A percentile compares a stretch with the other conserved stretches of the same genome.
phyloP scores from a whole-genome alignment of 257 asterid species.

The Solanum rostratum region DNA sequence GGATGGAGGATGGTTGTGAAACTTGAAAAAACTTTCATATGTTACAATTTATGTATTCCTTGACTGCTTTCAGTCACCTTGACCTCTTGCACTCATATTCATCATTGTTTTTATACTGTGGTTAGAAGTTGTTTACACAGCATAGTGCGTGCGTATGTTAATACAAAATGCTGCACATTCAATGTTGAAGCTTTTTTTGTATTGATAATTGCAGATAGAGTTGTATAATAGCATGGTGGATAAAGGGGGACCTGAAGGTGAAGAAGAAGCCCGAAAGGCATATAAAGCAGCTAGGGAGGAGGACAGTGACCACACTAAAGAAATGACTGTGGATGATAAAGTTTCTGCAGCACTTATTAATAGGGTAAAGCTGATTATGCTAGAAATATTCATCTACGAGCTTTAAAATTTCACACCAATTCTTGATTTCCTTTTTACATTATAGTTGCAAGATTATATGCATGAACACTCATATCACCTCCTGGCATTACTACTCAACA shows the following conservation, averaged over 20 bases:
- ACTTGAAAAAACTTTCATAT: not conserved
- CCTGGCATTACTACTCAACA: constrained; percentile 20
- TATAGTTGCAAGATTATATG: not conserved
- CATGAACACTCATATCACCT: constrained; percentile 1
- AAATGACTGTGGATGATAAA: constrained; percentile 53
- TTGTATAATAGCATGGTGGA: constrained; percentile 79
- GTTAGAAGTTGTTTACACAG: not conserved
- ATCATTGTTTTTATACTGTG: not conserved
- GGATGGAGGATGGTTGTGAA: not conserved
- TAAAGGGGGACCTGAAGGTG: constrained; percentile 67
- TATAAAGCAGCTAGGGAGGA: constrained; percentile 85
- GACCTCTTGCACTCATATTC: not conserved
- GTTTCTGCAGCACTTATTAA: constrained; percentile 86
- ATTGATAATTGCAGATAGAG: constrained; percentile 52
- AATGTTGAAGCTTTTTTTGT: not conserved
- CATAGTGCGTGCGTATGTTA: not conserved
- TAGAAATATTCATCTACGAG: not conserved
- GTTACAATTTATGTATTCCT: not conserved
- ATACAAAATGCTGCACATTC: not conserved
- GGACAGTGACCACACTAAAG: constrained; percentile 52
- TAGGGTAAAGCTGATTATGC: constrained; percentile 40
- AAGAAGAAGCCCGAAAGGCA: constrained; percentile 69
- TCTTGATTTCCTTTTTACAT: not conserved
- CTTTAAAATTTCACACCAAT: not conserved
- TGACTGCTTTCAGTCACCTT: not conserved